Base-by-base conservation (phyloP, 441 rosid genomes). In the Erodium trifolium region DNA sequence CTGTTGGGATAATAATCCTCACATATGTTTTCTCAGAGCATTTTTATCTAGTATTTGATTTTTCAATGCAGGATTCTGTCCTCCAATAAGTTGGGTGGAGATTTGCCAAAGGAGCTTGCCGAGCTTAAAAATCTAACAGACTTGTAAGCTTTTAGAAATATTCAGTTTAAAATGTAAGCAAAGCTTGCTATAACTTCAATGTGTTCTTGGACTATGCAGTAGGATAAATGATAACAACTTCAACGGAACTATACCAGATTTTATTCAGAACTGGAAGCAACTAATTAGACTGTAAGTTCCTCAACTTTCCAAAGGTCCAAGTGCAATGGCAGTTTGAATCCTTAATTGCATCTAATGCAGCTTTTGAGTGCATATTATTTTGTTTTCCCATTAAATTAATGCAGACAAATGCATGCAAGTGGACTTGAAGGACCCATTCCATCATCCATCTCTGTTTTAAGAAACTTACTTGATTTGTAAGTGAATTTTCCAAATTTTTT, bases 401-500 rank as follows among this genome's bases (percentile, higher is more conserved):
- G 78, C 70, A 87, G 93, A 10, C 90, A 87, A 78, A 78, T 90
- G 78, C 82, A 77, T 17, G 86, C 84, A 70, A 84, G 87, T 76
- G 93, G 90, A 74, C 85, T 88, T 35, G 57, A 72, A 45, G 96
- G 93, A 69, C 89, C 88, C 18, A 83, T 90, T 75, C 91, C 88
- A 45, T 62, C 88, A 11, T 75, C 49, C 55, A 75, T 88, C 69
- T 85, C 89, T 18, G 47, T 29, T 67, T 75, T 86, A 80, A 70
- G 60, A 68, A 70, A 77, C 8, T 78, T 90, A 63, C 5, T 0
- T 34, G 75, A 78, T 51, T 66, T 90, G 96, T 89, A 78, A 86
- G 96, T 77, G 65, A 63, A 47, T 47, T 47, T 45, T 47, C 53
- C 23, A 1, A 3, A 47, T 7, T 60, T 3, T 60, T 60, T 23